Evolutionary conservation across 768 basidiomycete genomes (phyloP).

Genomic region (Ramaria rubella): DNA sequence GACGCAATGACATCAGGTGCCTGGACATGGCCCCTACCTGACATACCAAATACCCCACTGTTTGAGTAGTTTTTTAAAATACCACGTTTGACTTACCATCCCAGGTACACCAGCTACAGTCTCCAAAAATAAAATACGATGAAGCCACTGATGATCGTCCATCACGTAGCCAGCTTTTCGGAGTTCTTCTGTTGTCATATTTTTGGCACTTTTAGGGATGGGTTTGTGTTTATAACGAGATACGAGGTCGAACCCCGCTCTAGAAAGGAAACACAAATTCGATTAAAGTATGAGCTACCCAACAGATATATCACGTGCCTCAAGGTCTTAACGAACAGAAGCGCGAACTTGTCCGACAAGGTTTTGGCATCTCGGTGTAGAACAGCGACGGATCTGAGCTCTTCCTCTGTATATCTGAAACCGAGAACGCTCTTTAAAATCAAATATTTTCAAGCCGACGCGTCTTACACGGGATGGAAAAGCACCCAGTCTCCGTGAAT

Average conservation of each 20-base stretch:
- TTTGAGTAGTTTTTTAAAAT: background rate
- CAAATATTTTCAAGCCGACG: background rate
- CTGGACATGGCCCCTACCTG: conserved; percentile 69
- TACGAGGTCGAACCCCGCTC: conserved; percentile 74
- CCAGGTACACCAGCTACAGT: conserved; percentile 92
- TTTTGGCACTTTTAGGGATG: conserved; percentile 46
- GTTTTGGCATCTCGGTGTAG: conserved; percentile 60
- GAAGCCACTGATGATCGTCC: conserved; percentile 70
- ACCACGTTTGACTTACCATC: conserved; percentile 46
- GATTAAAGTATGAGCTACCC: conserved; percentile 1
- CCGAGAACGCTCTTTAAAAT: background rate
- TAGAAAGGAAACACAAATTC: conserved; percentile 14
- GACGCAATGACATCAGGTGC: conserved; percentile 80
- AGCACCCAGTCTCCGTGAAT: conserved; percentile 75
- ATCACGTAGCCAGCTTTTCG: conserved; percentile 68
- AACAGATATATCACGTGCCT: conserved; percentile 30
- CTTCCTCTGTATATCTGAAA: conserved; percentile 54
- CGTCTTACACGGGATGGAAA: conserved; percentile 67
- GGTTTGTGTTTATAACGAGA: conserved; percentile 78
- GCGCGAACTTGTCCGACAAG: conserved; percentile 67
- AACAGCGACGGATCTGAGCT: conserved; percentile 69
- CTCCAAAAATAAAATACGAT: conserved; percentile 69
- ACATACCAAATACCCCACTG: background rate
- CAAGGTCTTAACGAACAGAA: conserved; percentile 49
- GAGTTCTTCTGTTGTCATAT: conserved; percentile 68